Base-by-base conservation (phyloP, 495 filamentous ascomycete genomes). In the Bathelium albidoporum region DNA sequence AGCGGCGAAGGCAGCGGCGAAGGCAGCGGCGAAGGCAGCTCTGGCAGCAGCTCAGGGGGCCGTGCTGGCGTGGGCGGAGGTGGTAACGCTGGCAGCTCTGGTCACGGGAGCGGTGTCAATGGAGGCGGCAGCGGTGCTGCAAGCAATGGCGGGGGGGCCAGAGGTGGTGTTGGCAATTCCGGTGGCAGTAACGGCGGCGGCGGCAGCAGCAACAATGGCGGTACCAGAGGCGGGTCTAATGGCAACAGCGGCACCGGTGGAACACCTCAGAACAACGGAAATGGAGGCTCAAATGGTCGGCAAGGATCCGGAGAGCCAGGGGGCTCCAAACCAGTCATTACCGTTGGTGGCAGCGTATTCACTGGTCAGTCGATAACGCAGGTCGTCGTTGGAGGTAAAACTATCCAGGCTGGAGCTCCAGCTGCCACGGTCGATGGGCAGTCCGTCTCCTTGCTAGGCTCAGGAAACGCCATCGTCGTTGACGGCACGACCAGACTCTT, bases 291-390 rank as follows among this genome's bases (percentile, higher is more conserved):
- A 5, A 24, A 59, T 24, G 32, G 16, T 7, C 14, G 32, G 28
- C 28, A 59, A 32, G 55, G 55, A 26, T 59, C 55, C 4, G 55
- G 55, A 59, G 14, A 36, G 29, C 7, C 55, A 18, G 55, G n/a
- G n/a, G n/a, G 55, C 14, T 11, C 31, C 18, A 28, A 12, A 5
- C 64, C 64, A 11, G 63, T 61, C 2, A 36, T 68, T 29, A 66
- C 64, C 2, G 36, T 65, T 28, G 59, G n/a, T 11, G 60, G 66
- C 22, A 36, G 34, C 5, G 61, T 59, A 10, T 36, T 62, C 26
- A 62, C 64, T 26, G 63, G 63, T 29, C 39, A 68, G 20, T 39
- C 66, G 11, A 32, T 41, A 14, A 43, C 66, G n/a, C 61, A 44
- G 5, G 41, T 62, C 55, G 62, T 60, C 18, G 55, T 64, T 32